A percentile compares a stretch with the other conserved stretches of the same genome.
These are phyloP conservation scores for Coprinopsis marcescibilis DNA, from an alignment of 768 basidiomycete species.

Conservation along the genomic window DNA sequence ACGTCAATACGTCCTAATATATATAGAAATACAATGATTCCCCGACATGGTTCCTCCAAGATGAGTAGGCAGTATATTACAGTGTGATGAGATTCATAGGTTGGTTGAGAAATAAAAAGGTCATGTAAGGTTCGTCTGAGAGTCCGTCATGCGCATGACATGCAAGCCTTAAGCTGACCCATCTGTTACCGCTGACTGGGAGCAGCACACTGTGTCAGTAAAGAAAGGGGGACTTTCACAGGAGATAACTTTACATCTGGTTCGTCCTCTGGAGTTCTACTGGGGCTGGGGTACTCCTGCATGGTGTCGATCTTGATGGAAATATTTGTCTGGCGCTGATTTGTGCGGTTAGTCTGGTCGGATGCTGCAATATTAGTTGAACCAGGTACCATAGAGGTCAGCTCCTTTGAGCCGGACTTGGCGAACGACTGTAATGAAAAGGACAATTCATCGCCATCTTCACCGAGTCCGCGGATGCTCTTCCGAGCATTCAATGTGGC, in stretches of 20 bases:
- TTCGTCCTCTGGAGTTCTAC: conserved; percentile 18
- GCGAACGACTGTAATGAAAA: conserved; percentile 42
- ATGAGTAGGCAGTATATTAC: conserved; percentile 5
- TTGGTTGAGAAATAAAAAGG: conserved; percentile 3
- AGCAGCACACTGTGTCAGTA: conserved; percentile 1
- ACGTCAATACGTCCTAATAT: neutral
- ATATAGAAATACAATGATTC: conserved; percentile 6
- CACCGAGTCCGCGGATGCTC: conserved; percentile 36
- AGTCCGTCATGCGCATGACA: neutral
- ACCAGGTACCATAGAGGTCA: conserved; percentile 26
- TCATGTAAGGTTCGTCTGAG: neutral
- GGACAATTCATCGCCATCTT: conserved; percentile 40
- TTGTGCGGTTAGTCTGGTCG: neutral
- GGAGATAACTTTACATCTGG: conserved; percentile 19
- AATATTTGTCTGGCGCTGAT: conserved; percentile 43
- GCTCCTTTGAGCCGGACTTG: conserved; percentile 21
- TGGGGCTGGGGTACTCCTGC: conserved; percentile 41
- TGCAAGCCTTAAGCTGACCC: conserved; percentile 17
- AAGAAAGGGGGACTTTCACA: neutral
- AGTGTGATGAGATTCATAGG: neutral
- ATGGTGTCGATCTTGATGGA: conserved; percentile 64
- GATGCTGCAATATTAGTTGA: conserved; percentile 18
- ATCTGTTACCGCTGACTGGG: conserved; percentile 19
- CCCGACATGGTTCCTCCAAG: conserved; percentile 10
- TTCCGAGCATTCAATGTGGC: conserved; percentile 48